Evolutionary conservation across 129 eudicot genomes (phyloP).

Genomic region (Logfia minima): DNA sequence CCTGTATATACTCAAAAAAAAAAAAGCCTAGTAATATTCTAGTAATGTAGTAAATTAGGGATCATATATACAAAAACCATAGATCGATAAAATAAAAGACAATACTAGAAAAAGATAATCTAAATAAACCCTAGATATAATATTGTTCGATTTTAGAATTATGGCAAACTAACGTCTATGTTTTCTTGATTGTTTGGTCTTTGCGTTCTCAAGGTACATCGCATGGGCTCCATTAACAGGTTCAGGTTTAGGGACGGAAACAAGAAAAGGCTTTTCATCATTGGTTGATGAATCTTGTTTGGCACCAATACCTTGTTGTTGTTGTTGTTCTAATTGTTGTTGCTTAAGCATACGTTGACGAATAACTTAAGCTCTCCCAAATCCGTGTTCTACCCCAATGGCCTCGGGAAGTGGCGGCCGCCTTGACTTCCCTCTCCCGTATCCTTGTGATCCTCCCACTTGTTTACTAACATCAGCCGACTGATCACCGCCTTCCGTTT

Average conservation of each 20-base stretch:
- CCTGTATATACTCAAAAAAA: no score
- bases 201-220: background rate
- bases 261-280: background rate
- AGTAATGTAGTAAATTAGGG: no score
- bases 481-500: background rate
- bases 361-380: constrained; percentile 13
- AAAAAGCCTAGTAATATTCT: no score
- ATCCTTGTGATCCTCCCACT: constrained; percentile 8
- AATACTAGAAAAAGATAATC: no score
- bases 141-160: no score
- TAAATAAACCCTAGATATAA: no score
- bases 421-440: background rate
- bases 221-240: background rate
- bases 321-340: background rate
- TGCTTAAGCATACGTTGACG: background rate
- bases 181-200: background rate
- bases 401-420: background rate
- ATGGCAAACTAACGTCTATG: background rate
- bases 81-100: no score
- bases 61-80: no score
- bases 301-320: background rate
- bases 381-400: background rate
- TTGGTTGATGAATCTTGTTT: background rate
- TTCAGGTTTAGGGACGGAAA: background rate
- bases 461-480: background rate